Conservation (phyloP, 495 filamentous ascomycete species). For the Neurospora sp. region DNA sequence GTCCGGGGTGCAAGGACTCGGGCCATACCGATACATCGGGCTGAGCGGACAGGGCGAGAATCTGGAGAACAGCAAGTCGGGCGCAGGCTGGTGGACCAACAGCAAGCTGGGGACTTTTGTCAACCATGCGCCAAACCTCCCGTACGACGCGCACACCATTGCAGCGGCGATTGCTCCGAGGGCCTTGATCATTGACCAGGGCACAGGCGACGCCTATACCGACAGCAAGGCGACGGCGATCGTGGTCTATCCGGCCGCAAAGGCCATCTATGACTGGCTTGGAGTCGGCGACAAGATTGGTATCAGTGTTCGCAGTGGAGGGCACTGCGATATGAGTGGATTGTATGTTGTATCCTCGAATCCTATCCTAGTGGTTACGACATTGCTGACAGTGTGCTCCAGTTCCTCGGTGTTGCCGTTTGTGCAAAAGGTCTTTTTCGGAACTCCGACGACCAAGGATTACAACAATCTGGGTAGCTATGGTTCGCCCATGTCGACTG, state of each 20-base stretch:
- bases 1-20: slow-evolving; percentile 40
- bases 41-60: slow-evolving; percentile 44
- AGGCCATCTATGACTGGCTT: slow-evolving; percentile 42
- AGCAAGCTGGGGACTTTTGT: slow-evolving; percentile 37
- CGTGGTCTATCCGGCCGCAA: slow-evolving; percentile 40
- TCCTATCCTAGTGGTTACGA: not conserved
- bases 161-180: slow-evolving; percentile 42
- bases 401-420: slow-evolving; percentile 40
- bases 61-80: slow-evolving; percentile 44
- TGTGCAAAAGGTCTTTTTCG: slow-evolving; percentile 39
- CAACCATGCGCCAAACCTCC: slow-evolving; percentile 37
- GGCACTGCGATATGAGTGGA: slow-evolving; percentile 40
- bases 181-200: slow-evolving; percentile 42
- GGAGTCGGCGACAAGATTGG: slow-evolving; percentile 37
- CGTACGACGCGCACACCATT: slow-evolving; percentile 44
- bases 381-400: not conserved
- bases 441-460: slow-evolving; percentile 35
- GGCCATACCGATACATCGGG: slow-evolving; percentile 41
- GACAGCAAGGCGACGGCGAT: slow-evolving; percentile 42
- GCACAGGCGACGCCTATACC: slow-evolving; percentile 36
- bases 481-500: slow-evolving; percentile 34
- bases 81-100: slow-evolving; percentile 43
- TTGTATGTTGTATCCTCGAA: slow-evolving; percentile 25
- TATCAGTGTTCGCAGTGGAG: slow-evolving; percentile 38
- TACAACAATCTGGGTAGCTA: slow-evolving; percentile 35